Percentiles rank a stretch among this genome's conserved stretches.
phyloP scores from a whole-genome alignment of 2,329 filamentous ascomycete species.

The Beauveria scarabaeidicola region DNA sequence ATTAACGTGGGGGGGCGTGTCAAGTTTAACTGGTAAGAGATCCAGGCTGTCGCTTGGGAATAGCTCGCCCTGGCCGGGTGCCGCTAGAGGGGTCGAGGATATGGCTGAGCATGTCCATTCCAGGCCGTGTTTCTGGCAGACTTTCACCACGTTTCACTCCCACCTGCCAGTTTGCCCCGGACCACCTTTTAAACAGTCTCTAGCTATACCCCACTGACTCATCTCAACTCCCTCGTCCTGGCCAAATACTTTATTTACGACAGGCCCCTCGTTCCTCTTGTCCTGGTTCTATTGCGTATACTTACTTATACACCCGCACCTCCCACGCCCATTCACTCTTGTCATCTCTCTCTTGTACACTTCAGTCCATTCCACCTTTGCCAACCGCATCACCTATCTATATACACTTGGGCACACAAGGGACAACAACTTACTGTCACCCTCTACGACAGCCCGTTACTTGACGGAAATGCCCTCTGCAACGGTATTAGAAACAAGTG shows the following conservation, averaged over 20 bases:
- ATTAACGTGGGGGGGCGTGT: slow-evolving; percentile 4
- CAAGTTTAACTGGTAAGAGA: not conserved
- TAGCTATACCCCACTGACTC: slow-evolving; percentile 8
- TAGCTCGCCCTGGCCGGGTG: slow-evolving; percentile 2
- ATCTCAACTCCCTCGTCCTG: slow-evolving; percentile 9
- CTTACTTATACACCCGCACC: slow-evolving; percentile 8
- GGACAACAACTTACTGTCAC: not conserved
- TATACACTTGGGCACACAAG: not conserved
- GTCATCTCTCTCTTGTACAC: not conserved
- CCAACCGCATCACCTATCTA: not conserved
- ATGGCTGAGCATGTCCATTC: slow-evolving; percentile 5
- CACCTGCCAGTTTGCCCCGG: slow-evolving; percentile 6
- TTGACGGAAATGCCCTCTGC: slow-evolving; percentile 6
- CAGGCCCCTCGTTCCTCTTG: not conserved
- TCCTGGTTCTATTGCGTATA: not conserved
- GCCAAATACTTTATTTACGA: slow-evolving; percentile 7
- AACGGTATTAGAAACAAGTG: not conserved
- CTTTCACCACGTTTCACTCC: slow-evolving; percentile 8
- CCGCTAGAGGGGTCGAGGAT: not conserved
- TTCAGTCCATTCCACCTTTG: not conserved
- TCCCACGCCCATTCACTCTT: not conserved
- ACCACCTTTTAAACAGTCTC: slow-evolving; percentile 9
- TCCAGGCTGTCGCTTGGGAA: slow-evolving; percentile 3
- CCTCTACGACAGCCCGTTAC: not conserved
- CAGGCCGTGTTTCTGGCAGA: slow-evolving; percentile 3